These are phyloP conservation scores for Coemansia sp. DNA, from an alignment of 192 early-diverging fungal species.

Conservation along the genomic window DNA sequence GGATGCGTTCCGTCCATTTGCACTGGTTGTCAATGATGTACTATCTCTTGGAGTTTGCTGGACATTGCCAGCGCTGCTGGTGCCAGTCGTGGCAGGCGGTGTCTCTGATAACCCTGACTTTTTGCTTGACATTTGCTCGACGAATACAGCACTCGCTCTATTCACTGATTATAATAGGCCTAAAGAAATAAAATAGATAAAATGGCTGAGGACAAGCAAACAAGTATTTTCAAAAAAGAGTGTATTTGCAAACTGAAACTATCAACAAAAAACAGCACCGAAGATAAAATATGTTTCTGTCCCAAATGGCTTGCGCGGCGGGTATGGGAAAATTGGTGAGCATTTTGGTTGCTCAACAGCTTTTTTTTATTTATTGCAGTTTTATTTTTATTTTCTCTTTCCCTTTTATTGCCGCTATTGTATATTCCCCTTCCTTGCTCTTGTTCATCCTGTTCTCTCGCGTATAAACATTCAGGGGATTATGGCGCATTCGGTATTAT, in stretches of 20 bases:
- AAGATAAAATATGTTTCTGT: neutral
- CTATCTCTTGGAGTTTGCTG: conserved; percentile 1
- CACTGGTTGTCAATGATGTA: neutral
- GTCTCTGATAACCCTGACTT: conserved; percentile 4
- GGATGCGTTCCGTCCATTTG: conserved; percentile 24
- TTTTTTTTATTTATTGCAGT: neutral
- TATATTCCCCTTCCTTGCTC: neutral
- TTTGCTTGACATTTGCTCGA: conserved; percentile 8
- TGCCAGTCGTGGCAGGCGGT: conserved; percentile 1
- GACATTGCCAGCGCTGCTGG: neutral
- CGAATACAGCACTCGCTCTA: neutral
- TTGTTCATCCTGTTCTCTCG: neutral
- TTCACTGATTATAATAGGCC: neutral
- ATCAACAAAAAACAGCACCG: neutral
- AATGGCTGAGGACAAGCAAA: neutral
- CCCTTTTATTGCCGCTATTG: neutral
- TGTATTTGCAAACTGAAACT: neutral
- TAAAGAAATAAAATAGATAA: neutral
- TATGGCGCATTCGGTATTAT: conserved; percentile 56
- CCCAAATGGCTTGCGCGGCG: neutral
- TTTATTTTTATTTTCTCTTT: neutral
- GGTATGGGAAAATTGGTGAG: neutral
- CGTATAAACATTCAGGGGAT: neutral
- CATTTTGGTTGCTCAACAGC: neutral
- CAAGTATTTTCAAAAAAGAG: neutral